Conservation (phyloP, 1,139 yeast species). For the Candida sp. region DNA sequence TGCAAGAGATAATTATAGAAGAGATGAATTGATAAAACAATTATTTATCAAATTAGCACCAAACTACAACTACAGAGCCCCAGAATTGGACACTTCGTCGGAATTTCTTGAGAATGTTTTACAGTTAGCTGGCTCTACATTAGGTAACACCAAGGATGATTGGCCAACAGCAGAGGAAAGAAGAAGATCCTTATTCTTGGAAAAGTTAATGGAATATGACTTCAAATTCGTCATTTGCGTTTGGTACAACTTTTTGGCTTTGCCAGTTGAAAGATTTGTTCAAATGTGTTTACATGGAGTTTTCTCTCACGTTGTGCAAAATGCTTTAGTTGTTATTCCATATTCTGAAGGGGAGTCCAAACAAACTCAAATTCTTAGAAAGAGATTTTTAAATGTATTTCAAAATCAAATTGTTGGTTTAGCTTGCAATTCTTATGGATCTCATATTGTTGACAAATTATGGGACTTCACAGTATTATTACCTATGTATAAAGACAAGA, state of each 20-base stretch:
- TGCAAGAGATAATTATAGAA: constrained; percentile 54
- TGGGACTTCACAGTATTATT: constrained; percentile 78
- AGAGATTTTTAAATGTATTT: constrained; percentile 69
- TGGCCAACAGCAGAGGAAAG: constrained; percentile 94
- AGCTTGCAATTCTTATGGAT: constrained; percentile 86
- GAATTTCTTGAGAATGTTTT: constrained; percentile 63
- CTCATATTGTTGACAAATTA: constrained; percentile 82
- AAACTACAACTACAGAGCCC: constrained; percentile 32
- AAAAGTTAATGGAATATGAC: constrained; percentile 68
- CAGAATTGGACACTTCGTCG: constrained; percentile 38
- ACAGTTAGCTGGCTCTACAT: constrained; percentile 62
- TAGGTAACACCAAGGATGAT: constrained; percentile 79
- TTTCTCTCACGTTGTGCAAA: constrained; percentile 80
- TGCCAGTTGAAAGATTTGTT: constrained; percentile 55
- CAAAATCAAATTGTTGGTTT: constrained; percentile 52
- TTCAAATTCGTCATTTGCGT: constrained; percentile 53
- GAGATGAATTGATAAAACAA: constrained; percentile 62
- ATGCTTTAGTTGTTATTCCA: constrained; percentile 41
- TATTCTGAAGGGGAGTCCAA: constrained; percentile 39
- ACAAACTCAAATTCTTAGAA: constrained; percentile 50
- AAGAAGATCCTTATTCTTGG: constrained; percentile 72
- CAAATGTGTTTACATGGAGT: constrained; percentile 87
- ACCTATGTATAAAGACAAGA: constrained; percentile 82
- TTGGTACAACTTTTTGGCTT: constrained; percentile 56
- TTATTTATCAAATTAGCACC: constrained; percentile 60